Evolutionary conservation across 2,329 filamentous ascomycete genomes (phyloP).

Genomic region (Xylaria sp.): DNA sequence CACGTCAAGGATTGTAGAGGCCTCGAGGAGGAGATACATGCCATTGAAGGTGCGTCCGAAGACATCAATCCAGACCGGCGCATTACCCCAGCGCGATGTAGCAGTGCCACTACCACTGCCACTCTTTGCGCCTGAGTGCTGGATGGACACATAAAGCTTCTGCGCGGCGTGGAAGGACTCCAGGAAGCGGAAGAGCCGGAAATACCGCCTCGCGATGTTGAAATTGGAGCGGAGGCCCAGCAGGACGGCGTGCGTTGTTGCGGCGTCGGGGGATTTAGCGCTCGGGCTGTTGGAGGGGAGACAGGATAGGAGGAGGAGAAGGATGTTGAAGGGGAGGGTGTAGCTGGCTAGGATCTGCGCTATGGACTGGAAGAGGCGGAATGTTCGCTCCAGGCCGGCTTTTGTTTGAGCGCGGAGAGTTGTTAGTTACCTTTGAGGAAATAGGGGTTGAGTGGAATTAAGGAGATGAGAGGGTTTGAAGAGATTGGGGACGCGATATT

Average conservation of each 20-base stretch:
- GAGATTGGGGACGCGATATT: too few species aligned
- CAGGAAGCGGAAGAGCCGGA: slow-evolving; percentile 73
- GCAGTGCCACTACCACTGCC: too few species aligned
- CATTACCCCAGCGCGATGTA: not conserved
- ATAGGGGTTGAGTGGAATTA: too few species aligned
- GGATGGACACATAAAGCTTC: slow-evolving; percentile 44
- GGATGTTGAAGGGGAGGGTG: slow-evolving; percentile 47
- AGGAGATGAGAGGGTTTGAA: too few species aligned
- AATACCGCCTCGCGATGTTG: slow-evolving; percentile 62
- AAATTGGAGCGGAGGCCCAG: slow-evolving; percentile 48
- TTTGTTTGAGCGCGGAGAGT: not conserved
- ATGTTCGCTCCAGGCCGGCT: slow-evolving; percentile 66
- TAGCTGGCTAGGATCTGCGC: slow-evolving; percentile 55
- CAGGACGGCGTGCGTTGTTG: slow-evolving; percentile 43
- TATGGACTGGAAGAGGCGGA: slow-evolving; percentile 62
- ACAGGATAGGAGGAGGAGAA: slow-evolving; percentile 37
- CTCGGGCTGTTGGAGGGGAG: slow-evolving; percentile 25
- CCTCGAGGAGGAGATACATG: slow-evolving; percentile 69
- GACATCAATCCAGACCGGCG: slow-evolving; percentile 56
- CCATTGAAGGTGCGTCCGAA: slow-evolving; percentile 65
- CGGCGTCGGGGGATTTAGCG: slow-evolving; percentile 12
- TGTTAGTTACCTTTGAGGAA: too few species aligned
- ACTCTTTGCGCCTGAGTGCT: not conserved
- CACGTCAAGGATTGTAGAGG: slow-evolving; percentile 64
- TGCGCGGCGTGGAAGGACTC: slow-evolving; percentile 62